Evolutionary conservation across 345 rosid genomes (phyloP), one percentile per base, ranked within the genome.

Genomic region (Carallia brachiata): DNA sequence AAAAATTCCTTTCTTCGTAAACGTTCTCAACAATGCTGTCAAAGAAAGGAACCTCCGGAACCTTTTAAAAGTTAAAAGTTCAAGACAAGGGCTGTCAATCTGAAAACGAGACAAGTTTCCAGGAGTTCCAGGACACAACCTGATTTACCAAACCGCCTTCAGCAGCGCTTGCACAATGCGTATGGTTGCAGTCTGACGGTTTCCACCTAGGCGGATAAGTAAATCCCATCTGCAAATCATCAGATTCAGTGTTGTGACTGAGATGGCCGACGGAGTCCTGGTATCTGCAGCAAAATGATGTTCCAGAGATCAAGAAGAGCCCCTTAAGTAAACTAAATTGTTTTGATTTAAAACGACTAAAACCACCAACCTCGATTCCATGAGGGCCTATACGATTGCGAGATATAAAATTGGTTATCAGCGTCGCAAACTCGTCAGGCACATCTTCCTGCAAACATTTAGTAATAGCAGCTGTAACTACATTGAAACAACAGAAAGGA

Each of bases 341-440:
- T 2, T 17, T 16, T 7, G 18, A 37, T 2, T 53, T 23, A 54
- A 57, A 5, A 15, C 23, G 40, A 39, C 69, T 36, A 65, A 6
- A 9, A 53, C 67, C 52, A 54, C 84, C 40, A 77, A 95, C 97
- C 99, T 92, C 90, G 27, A 90, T 81, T 66, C 97, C 99, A 66
- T 76, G 78, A 68, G 97, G 89, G 2, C 99, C 92, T 34, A 92
- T 92, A 50, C 86, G 87, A 72, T 95, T 92, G 19, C 85, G 99
- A 54, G 92, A 74, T 63, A 92, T 77, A 65, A 95, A 95, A 77
- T 87, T 88, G 65, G 84, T 70, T 27, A 92, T 67, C 40, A 87
- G 78, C 3, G 71, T 28, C 12, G 96, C 88, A 80, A 95, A 92
- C 80, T 95, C 99, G n/a, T 92, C 97, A 0, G 98, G 96, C 31